Evolutionary conservation across 2,329 filamentous ascomycete species (phyloP).

Genomic region (Penicillium fuscoglaucum): DNA sequence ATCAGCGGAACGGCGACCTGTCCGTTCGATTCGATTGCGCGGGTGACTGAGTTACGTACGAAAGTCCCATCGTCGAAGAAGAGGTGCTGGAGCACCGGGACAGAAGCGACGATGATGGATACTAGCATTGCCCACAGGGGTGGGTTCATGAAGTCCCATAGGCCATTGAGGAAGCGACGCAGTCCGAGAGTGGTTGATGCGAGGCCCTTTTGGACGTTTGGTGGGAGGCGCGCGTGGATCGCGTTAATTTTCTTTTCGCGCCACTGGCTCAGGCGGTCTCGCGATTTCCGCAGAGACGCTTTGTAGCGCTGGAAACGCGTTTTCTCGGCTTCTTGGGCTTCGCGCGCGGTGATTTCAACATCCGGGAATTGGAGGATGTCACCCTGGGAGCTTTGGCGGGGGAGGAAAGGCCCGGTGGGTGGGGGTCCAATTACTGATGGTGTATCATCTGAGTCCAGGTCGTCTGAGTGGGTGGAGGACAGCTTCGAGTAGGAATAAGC

Average conservation of each 20-base stretch:
- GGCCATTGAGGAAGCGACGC: constrained; percentile 60
- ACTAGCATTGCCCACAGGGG: constrained; percentile 95
- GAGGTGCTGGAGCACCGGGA: constrained; percentile 75
- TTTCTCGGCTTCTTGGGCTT: constrained; percentile 25
- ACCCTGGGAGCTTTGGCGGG: constrained; percentile 46
- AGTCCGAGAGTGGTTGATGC: constrained; percentile 44
- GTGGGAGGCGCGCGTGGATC: constrained; percentile 54
- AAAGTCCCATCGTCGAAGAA: constrained; percentile 92
- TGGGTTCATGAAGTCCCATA: constrained; percentile 97
- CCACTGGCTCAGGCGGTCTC: constrained; percentile 20
- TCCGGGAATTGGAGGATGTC: constrained; percentile 62
- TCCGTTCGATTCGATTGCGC: constrained; percentile 79
- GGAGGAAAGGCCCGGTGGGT: constrained; percentile 38
- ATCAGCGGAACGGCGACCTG: constrained; percentile 94
- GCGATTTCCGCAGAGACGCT: constrained; percentile 23
- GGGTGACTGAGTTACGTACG: constrained; percentile 87
- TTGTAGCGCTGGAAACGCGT: constrained; percentile 34
- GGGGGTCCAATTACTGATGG: constrained; percentile 33
- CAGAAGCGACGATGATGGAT: constrained; percentile 86
- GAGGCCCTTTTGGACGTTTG: constrained; percentile 53
- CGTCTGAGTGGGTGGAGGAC: constrained; percentile 23
- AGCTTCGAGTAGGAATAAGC: constrained; percentile 40
- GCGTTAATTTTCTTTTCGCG: constrained; percentile 26
- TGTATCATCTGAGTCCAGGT: constrained; percentile 19
- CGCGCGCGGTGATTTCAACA: constrained; percentile 34